Conservation (phyloP, 1,284 basidiomycete genomes). For the Malassezia psittaci region DNA sequence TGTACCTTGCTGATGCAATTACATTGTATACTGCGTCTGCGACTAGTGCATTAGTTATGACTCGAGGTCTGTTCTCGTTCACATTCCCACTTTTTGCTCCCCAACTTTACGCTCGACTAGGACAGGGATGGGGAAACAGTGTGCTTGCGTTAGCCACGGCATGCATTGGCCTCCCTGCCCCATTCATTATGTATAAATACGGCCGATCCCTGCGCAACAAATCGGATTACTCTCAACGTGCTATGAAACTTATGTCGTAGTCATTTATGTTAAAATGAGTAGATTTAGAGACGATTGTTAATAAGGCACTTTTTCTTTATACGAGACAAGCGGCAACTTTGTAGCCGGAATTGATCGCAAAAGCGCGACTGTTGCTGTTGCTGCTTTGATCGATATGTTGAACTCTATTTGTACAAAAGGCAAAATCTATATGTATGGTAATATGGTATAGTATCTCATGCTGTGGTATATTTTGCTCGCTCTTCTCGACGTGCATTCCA, state of each 20-base stretch:
- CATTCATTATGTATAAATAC: slow-evolving; percentile 5
- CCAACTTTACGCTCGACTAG: slow-evolving; percentile 57
- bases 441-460: too few relatives aligned
- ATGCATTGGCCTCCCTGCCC: slow-evolving; percentile 22
- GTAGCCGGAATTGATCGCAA: too few relatives aligned
- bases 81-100: slow-evolving; percentile 64
- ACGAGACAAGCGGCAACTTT: too few relatives aligned
- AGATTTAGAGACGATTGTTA: too few relatives aligned
- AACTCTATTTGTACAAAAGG: too few relatives aligned
- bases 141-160: slow-evolving; percentile 21
- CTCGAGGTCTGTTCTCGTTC: slow-evolving; percentile 19
- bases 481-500: not conserved
- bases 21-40: slow-evolving; percentile 20
- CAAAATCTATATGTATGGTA: too few relatives aligned
- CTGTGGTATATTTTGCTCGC: too few relatives aligned
- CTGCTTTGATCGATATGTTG: too few relatives aligned
- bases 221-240: not conserved
- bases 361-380: too few relatives aligned
- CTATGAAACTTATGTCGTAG: slow-evolving; percentile 2
- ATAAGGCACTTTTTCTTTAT: too few relatives aligned
- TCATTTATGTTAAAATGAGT: not conserved
- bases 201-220: not conserved
- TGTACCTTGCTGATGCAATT: slow-evolving; percentile 21
- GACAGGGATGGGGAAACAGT: slow-evolving; percentile 52
- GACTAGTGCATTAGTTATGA: slow-evolving; percentile 6